Evolutionary conservation across 2,329 filamentous ascomycete species (phyloP).

Genomic region (Sclerotinia minor): DNA sequence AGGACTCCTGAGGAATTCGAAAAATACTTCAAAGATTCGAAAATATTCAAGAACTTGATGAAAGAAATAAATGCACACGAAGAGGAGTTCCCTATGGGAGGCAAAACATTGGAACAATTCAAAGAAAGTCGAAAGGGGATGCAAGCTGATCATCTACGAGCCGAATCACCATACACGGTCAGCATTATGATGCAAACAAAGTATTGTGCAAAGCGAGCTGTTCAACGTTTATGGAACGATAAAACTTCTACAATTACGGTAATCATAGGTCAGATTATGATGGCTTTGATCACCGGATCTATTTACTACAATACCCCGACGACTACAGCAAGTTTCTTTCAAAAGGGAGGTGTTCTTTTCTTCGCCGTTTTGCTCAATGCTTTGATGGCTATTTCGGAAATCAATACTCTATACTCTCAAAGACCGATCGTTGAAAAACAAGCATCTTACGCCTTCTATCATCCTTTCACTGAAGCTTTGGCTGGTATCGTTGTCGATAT

Average conservation of each 20-base stretch:
- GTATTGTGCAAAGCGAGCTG: slow-evolving; percentile 80
- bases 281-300: slow-evolving; percentile 63
- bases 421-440: slow-evolving; percentile 93
- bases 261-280: slow-evolving; percentile 45
- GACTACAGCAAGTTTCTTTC: slow-evolving; percentile 59
- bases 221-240: slow-evolving; percentile 74
- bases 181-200: slow-evolving; percentile 74
- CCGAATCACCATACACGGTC: slow-evolving; percentile 79
- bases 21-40: slow-evolving; percentile 51
- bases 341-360: slow-evolving; percentile 64
- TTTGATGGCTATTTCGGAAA: slow-evolving; percentile 62
- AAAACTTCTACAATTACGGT: slow-evolving; percentile 63
- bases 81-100: slow-evolving; percentile 42
- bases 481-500: slow-evolving; percentile 84
- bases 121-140: slow-evolving; percentile 41
- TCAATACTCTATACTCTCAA: slow-evolving; percentile 77
- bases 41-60: slow-evolving; percentile 46
- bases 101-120: slow-evolving; percentile 44
- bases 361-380: slow-evolving; percentile 68
- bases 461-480: slow-evolving; percentile 83
- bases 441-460: slow-evolving; percentile 81
- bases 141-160: slow-evolving; percentile 56
- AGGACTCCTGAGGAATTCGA: slow-evolving; percentile 58
- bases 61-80: slow-evolving; percentile 56
- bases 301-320: slow-evolving; percentile 63